phyloP scores from a whole-genome alignment of 169 alveolate genomes.

The Plasmodium knowlesi region DNA sequence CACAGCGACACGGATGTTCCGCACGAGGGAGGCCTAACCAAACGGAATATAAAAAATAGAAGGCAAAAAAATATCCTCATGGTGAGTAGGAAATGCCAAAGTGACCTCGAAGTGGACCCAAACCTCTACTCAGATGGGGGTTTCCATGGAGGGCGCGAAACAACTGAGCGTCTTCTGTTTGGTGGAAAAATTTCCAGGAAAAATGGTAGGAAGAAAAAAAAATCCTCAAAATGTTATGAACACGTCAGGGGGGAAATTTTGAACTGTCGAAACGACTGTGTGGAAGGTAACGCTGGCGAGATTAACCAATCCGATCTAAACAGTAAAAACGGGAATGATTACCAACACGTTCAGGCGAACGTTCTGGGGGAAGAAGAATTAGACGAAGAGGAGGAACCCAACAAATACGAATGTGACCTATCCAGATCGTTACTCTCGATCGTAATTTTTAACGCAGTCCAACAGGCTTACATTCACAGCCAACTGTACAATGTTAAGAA shows the following conservation, averaged over 20 bases:
- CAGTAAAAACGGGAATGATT: background rate
- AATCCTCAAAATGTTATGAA: conserved; percentile 23
- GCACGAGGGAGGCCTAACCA: background rate
- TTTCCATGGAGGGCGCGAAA: background rate
- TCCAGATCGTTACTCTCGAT: conserved; percentile 44
- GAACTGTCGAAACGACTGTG: background rate
- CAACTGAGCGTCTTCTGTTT: background rate
- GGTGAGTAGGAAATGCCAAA: background rate
- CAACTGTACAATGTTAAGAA: conserved; percentile 16
- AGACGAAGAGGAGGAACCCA: background rate
- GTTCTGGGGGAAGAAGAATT: background rate
- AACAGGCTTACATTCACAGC: conserved; percentile 39
- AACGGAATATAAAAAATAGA: background rate
- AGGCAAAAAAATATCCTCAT: background rate
- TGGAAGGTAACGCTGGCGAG: background rate
- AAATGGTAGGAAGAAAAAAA: background rate
- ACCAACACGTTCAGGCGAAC: background rate
- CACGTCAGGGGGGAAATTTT: conserved; percentile 10
- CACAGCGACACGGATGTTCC: background rate
- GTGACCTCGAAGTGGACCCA: background rate
- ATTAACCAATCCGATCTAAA: background rate
- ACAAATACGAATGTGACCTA: conserved; percentile 30
- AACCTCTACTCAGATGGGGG: background rate
- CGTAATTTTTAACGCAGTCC: conserved; percentile 32
- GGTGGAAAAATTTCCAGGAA: background rate